Evolutionary conservation across 192 early-diverging fungal genomes (phyloP).

Genomic region (Pecoramyces ruminantium): DNA sequence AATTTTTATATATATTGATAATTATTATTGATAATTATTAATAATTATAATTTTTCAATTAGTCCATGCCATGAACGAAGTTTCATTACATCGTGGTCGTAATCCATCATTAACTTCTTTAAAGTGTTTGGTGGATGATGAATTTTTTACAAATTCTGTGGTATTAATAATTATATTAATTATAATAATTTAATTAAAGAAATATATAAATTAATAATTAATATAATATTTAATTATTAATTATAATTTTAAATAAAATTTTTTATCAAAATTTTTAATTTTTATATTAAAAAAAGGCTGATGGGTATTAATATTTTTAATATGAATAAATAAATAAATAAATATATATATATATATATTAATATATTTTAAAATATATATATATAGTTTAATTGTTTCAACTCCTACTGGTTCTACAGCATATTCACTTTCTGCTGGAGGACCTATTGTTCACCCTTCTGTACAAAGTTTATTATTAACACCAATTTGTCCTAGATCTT

Average conservation of each 20-base stretch:
- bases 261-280: no score
- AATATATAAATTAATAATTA: no score
- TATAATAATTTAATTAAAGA: no score
- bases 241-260: no score
- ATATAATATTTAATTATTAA: no score
- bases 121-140: conserved; percentile 62
- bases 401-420: conserved; percentile 89
- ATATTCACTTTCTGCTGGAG: conserved; percentile 72
- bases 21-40: no score
- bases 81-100: conserved; percentile 69
- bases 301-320: no score
- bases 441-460: conserved; percentile 64
- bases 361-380: background rate
- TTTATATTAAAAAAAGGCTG: no score
- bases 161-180: conserved; percentile 13
- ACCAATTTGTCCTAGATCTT: conserved; percentile 67
- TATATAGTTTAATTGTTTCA: conserved; percentile 42
- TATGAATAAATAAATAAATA: background rate
- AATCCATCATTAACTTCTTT: conserved; percentile 66
- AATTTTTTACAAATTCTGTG: conserved; percentile 69
- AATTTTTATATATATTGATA: no score
- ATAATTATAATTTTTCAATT: no score
- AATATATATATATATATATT: background rate
- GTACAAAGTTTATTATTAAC: conserved; percentile 56
- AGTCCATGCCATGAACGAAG: conserved; percentile 69